These are phyloP conservation scores for Linum usitatissimum DNA, from an alignment of 345 rosid genomes.

Conservation along the genomic window DNA sequence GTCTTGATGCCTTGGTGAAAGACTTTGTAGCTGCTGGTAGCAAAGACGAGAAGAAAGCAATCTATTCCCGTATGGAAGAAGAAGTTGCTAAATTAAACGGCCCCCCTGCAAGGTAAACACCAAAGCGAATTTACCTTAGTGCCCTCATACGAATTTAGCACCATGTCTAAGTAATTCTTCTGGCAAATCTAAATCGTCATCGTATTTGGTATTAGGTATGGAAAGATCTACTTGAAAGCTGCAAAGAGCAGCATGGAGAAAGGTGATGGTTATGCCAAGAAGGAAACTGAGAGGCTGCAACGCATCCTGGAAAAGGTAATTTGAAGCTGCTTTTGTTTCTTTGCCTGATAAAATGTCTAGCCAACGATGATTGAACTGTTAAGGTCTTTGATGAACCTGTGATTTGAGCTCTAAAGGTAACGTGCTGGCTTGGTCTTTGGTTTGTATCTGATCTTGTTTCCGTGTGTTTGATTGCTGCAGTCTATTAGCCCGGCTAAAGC, in stretches of 20 bases:
- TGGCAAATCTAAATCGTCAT: neutral
- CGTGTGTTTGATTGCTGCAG: constrained; percentile 29
- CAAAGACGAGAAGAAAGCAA: constrained; percentile 56
- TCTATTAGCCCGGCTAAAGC: constrained; percentile 76
- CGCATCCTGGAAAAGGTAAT: constrained; percentile 80
- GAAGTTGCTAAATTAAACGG: constrained; percentile 72
- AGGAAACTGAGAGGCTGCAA: constrained; percentile 67
- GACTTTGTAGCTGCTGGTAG: constrained; percentile 63
- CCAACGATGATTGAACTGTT: neutral
- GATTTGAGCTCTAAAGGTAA: too few relatives aligned
- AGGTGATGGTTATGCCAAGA: constrained; percentile 67
- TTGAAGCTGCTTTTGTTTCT: neutral
- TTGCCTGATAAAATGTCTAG: neutral
- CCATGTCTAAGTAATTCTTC: neutral
- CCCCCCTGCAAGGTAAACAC: constrained; percentile 39
- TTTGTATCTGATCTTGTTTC: neutral
- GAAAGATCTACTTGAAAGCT: constrained; percentile 66
- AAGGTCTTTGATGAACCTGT: too few relatives aligned
- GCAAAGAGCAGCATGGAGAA: constrained; percentile 66
- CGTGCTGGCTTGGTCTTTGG: too few relatives aligned
- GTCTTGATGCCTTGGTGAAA: constrained; percentile 68
- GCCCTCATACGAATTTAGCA: too few relatives aligned
- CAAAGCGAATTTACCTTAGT: too few relatives aligned
- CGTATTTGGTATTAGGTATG: constrained; percentile 35
- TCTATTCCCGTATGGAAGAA: constrained; percentile 54